phyloP scores from a whole-genome alignment of 208 protist genomes.

The Wallacemonas sp. region DNA sequence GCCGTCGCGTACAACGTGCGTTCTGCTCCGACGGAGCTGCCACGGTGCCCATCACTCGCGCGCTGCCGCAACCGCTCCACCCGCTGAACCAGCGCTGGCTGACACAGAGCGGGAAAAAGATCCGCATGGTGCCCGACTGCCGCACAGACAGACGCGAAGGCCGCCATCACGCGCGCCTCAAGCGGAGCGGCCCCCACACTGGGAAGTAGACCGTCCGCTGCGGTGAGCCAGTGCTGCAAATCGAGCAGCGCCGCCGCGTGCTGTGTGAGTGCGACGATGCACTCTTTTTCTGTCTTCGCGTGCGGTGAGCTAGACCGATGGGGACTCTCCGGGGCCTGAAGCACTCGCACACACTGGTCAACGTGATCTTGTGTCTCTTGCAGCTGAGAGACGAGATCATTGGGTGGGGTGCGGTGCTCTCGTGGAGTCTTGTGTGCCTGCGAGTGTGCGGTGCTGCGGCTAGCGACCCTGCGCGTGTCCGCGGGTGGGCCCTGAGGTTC shows the following conservation, averaged over 20 bases:
- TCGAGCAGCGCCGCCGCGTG: slow-evolving; percentile 1
- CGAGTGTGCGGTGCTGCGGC: too few species aligned
- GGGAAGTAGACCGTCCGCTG: neutral
- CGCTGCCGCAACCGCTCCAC: slow-evolving; percentile 7
- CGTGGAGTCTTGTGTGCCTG: too few species aligned
- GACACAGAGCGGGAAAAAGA: slow-evolving; percentile 14
- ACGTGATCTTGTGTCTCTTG: too few species aligned
- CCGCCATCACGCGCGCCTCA: neutral
- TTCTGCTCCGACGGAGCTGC: neutral
- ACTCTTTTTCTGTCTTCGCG: neutral
- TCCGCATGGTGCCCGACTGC: slow-evolving; percentile 5
- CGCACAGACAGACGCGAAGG: neutral
- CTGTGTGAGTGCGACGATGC: neutral
- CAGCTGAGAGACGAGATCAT: too few species aligned
- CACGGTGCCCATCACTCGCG: neutral
- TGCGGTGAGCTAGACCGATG: too few species aligned
- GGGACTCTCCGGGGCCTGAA: too few species aligned
- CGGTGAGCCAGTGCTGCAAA: neutral
- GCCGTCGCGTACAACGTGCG: slow-evolving; percentile 5
- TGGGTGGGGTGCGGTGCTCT: too few species aligned
- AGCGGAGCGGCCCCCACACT: neutral
- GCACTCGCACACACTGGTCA: neutral
- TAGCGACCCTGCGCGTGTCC: too few species aligned
- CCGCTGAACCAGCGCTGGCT: neutral
- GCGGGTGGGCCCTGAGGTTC: too few species aligned